A percentile compares a stretch with the other conserved stretches of the same genome.
Evolutionary conservation across 768 basidiomycete genomes (phyloP).

Genomic region (Tylopilus plumbeoviolaceoides): DNA sequence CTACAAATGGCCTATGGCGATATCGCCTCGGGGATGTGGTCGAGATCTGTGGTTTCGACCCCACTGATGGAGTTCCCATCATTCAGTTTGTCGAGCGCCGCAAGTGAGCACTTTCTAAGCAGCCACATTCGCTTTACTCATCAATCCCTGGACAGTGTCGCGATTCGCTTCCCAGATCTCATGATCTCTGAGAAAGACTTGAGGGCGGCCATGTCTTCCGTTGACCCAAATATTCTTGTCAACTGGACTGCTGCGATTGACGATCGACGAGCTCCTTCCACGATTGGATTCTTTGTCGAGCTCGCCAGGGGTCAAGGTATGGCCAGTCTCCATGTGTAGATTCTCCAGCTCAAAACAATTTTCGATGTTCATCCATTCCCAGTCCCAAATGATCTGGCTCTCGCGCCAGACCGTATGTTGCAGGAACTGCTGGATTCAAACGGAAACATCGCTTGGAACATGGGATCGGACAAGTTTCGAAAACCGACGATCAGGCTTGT

Average conservation of each 20-base stretch:
- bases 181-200: slow-evolving; percentile 10
- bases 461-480: not conserved
- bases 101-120: slow-evolving; percentile 4
- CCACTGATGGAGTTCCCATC: slow-evolving; percentile 14
- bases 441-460: not conserved
- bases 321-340: not conserved
- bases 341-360: not conserved
- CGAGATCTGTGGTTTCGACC: slow-evolving; percentile 20
- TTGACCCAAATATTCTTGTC: not conserved
- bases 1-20: slow-evolving; percentile 17
- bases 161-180: not conserved
- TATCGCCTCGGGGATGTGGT: slow-evolving; percentile 19
- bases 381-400: not conserved
- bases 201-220: slow-evolving; percentile 4
- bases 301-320: slow-evolving; percentile 1
- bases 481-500: slow-evolving; percentile 23
- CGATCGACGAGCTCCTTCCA: slow-evolving; percentile 2
- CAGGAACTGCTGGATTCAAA: slow-evolving; percentile 1
- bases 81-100: slow-evolving; percentile 14
- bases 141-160: not conserved
- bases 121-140: not conserved
- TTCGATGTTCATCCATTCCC: not conserved
- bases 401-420: slow-evolving; percentile 5
- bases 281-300: slow-evolving; percentile 18
- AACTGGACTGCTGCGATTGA: slow-evolving; percentile 15